phyloP scores from a whole-genome alignment of 306 rosid species.

The Urtica urens region DNA sequence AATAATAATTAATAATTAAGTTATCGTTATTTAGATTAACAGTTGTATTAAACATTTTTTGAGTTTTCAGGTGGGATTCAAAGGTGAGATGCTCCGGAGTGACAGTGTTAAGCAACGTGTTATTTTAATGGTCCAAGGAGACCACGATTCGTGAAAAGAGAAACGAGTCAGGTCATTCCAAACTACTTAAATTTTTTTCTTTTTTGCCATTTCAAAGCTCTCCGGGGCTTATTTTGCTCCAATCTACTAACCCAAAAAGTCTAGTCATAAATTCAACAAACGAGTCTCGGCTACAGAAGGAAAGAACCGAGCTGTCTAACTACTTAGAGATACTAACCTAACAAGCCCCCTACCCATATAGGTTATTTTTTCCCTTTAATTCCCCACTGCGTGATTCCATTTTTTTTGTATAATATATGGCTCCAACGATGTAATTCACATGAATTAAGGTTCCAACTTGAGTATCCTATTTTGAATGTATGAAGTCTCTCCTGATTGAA shows the following conservation, averaged over 20 bases:
- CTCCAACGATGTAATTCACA: slow-evolving; percentile 22
- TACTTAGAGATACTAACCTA: slow-evolving; percentile 18
- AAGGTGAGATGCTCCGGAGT: slow-evolving; percentile 75
- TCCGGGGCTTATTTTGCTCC: slow-evolving; percentile 25
- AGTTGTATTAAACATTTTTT: too few relatives aligned
- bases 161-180: not conserved
- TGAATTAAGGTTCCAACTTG: slow-evolving; percentile 6
- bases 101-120: slow-evolving; percentile 88
- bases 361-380: slow-evolving; percentile 17
- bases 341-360: slow-evolving; percentile 18
- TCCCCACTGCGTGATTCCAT: slow-evolving; percentile 4
- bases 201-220: slow-evolving; percentile 19
- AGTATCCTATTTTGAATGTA: slow-evolving; percentile 26
- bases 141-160: slow-evolving; percentile 35
- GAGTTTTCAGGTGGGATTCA: slow-evolving; percentile 63
- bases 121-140: slow-evolving; percentile 67
- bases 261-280: slow-evolving; percentile 20
- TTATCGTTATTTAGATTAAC: too few relatives aligned
- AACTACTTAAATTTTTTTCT: too few relatives aligned
- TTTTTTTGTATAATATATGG: slow-evolving; percentile 33
- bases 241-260: slow-evolving; percentile 14
- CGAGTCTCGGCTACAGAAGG: slow-evolving; percentile 31
- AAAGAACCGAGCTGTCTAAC: slow-evolving; percentile 32
- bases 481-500: slow-evolving; percentile 1
- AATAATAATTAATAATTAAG: too few relatives aligned